Conservation (phyloP, 768 basidiomycete genomes). For the Leccinum subgranulosum region DNA sequence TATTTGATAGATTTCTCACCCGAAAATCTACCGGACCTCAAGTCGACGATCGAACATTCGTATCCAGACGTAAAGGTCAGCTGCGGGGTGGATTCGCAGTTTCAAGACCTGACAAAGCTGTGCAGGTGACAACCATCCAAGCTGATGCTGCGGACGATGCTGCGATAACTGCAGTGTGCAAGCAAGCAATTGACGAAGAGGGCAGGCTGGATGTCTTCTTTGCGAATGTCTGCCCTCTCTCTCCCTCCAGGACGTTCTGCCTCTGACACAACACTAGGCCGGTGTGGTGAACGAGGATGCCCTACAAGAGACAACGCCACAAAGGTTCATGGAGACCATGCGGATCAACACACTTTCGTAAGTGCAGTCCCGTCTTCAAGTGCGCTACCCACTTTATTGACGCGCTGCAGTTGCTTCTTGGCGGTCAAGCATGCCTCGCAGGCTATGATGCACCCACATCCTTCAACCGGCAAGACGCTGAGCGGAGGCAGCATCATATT, state of each 20-base stretch:
- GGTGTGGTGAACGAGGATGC: constrained; percentile 48
- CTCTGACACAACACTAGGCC: constrained; percentile 45
- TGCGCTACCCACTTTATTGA: constrained; percentile 2
- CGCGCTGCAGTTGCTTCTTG: constrained; percentile 67
- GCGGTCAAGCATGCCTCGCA: constrained; percentile 83
- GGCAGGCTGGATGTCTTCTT: constrained; percentile 92
- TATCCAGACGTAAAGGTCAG: constrained; percentile 80
- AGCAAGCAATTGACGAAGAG: constrained; percentile 73
- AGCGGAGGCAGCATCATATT: constrained; percentile 83
- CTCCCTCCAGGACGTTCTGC: neutral
- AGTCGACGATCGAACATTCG: constrained; percentile 57
- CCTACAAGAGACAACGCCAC: constrained; percentile 55
- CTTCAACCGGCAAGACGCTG: constrained; percentile 62
- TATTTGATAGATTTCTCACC: constrained; percentile 73
- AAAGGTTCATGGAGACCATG: constrained; percentile 73
- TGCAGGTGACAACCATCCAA: constrained; percentile 69
- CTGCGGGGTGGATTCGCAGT: neutral
- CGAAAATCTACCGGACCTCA: constrained; percentile 67
- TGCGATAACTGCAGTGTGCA: constrained; percentile 65
- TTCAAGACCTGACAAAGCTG: constrained; percentile 11
- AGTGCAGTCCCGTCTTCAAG: constrained; percentile 9
- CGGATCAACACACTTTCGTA: constrained; percentile 72
- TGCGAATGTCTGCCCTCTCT: constrained; percentile 65
- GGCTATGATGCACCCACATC: constrained; percentile 72
- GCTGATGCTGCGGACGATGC: constrained; percentile 83